phyloP scores from a whole-genome alignment of 805 yeast genomes.

The Pichia nakasei region DNA sequence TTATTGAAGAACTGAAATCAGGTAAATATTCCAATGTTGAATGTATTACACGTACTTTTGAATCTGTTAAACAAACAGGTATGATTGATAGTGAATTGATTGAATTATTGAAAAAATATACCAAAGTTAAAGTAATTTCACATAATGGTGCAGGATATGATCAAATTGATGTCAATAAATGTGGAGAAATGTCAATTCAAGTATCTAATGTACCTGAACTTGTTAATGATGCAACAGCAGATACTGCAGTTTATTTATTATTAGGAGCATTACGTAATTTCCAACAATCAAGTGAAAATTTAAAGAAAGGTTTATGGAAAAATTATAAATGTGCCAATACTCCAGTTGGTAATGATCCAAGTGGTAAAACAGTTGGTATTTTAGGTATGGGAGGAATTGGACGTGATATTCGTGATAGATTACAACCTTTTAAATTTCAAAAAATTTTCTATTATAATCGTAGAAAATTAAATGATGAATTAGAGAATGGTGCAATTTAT shows the following conservation, averaged over 20 bases:
- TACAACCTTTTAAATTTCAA: conserved; percentile 68
- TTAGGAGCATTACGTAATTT: conserved; percentile 50
- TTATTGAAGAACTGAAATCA: conserved; percentile 28
- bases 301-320: conserved; percentile 59
- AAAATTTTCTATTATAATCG: conserved; percentile 71
- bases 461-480: conserved; percentile 43
- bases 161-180: conserved; percentile 35
- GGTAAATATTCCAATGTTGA: conserved; percentile 30
- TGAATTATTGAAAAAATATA: conserved; percentile 23
- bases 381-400: conserved; percentile 91
- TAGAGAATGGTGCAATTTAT: conserved; percentile 64
- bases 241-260: conserved; percentile 42
- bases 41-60: conserved; percentile 35
- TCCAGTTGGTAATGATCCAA: conserved; percentile 65
- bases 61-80: conserved; percentile 32
- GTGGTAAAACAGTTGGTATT: conserved; percentile 68
- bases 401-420: conserved; percentile 62
- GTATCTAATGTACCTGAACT: conserved; percentile 45
- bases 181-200: conserved; percentile 34
- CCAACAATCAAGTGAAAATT: conserved; percentile 45
- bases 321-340: conserved; percentile 40
- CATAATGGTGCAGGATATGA: conserved; percentile 56
- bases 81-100: conserved; percentile 37
- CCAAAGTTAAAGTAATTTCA: conserved; percentile 33
- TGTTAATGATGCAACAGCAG: conserved; percentile 50